phyloP scores from a whole-genome alignment of 2,329 filamentous ascomycete genomes.

The Alternaria rosae region DNA sequence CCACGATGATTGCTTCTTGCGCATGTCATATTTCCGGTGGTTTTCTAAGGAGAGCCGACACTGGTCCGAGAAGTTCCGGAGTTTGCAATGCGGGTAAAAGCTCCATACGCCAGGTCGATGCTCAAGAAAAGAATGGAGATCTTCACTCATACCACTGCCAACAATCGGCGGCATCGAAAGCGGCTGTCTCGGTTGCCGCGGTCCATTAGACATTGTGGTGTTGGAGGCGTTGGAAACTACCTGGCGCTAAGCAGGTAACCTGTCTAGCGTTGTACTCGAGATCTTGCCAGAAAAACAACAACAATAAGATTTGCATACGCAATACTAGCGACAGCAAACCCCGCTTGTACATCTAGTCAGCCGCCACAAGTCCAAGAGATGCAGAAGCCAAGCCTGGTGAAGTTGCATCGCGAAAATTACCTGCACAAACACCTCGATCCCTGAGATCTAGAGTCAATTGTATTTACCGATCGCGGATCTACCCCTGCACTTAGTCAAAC shows the following conservation, averaged over 20 bases:
- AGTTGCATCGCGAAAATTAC: background rate
- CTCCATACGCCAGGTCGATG: background rate
- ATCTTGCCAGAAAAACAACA: background rate
- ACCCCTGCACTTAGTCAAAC: background rate
- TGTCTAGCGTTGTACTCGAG: background rate
- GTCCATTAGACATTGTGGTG: background rate
- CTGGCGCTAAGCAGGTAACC: background rate
- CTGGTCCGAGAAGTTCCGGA: background rate
- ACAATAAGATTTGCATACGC: background rate
- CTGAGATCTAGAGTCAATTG: background rate
- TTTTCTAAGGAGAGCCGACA: background rate
- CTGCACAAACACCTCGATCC: background rate
- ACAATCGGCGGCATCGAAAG: background rate
- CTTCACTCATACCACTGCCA: background rate
- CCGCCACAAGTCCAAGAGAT: background rate
- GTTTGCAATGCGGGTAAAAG: constrained; percentile 1
- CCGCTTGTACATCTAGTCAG: background rate
- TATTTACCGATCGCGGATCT: background rate
- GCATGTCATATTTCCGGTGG: background rate
- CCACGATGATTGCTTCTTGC: background rate
- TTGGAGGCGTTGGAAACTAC: background rate
- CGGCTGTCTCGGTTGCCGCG: background rate
- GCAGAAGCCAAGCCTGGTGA: background rate
- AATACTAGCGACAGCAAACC: background rate
- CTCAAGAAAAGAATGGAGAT: background rate